Conservation (phyloP, 148 eudicot genomes). For the Rhododendron griersonianum region DNA sequence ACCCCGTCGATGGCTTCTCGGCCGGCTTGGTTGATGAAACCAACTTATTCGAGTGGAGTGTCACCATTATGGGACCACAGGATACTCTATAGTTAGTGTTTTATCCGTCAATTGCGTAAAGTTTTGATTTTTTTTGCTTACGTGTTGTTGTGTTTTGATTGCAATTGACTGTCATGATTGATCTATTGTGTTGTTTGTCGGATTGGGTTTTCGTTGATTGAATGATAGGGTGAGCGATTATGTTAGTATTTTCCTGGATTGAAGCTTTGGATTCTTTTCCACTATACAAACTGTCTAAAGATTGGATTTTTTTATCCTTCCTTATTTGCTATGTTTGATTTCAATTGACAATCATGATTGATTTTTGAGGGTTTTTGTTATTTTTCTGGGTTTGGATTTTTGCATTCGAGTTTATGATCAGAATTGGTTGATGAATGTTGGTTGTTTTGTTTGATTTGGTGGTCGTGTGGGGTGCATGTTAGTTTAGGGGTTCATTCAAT, state of each 20-base stretch:
- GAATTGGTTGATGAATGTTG: background rate
- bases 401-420: background rate
- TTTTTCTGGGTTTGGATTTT: background rate
- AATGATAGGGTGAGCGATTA: background rate
- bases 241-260: background rate
- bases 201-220: slow-evolving; percentile 5
- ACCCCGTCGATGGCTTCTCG: slow-evolving; percentile 92
- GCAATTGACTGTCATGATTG: background rate
- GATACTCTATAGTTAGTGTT: slow-evolving; percentile 74
- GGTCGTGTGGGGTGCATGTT: background rate
- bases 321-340: background rate
- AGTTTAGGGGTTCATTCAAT: background rate
- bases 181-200: background rate
- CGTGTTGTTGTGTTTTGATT: background rate
- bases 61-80: slow-evolving; percentile 81
- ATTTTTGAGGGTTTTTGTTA: background rate
- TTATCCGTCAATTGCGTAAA: background rate
- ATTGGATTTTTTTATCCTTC: background rate
- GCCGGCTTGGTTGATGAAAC: slow-evolving; percentile 78
- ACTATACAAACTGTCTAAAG: background rate
- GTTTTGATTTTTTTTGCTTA: background rate
- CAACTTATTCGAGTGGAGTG: slow-evolving; percentile 80
- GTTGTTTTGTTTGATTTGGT: background rate
- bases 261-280: background rate
- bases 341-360: background rate